Evolutionary conservation across 768 basidiomycete species (phyloP).

Genomic region (Psilocybe tampanensis): DNA sequence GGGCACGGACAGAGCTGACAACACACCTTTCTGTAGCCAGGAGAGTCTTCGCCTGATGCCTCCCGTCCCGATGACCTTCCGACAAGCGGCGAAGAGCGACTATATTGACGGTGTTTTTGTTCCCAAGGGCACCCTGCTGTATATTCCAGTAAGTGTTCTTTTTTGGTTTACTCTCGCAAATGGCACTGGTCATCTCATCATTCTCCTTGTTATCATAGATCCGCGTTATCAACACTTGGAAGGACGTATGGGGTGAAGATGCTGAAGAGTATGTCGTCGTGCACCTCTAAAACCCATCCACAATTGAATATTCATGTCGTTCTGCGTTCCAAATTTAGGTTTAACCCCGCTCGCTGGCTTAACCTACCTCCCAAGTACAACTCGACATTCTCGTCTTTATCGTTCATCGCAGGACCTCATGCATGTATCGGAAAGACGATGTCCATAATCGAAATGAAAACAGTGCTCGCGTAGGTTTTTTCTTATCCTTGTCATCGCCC

Average conservation of each 20-base stretch:
- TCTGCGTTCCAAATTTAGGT: constrained; percentile 32
- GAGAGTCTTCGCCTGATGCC: constrained; percentile 43
- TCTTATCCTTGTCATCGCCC: neutral
- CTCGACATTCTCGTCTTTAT: constrained; percentile 37
- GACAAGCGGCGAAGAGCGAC: constrained; percentile 38
- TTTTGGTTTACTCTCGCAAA: too few species aligned
- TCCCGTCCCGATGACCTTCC: constrained; percentile 41
- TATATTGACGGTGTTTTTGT: constrained; percentile 44
- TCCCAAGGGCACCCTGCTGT: constrained; percentile 45
- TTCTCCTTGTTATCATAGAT: constrained; percentile 32
- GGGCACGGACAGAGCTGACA: too few species aligned
- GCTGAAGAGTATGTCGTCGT: constrained; percentile 42
- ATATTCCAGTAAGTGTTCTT: constrained; percentile 39
- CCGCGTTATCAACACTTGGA: constrained; percentile 52
- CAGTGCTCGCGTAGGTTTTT: constrained; percentile 39
- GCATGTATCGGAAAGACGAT: constrained; percentile 51
- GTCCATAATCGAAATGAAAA: constrained; percentile 51
- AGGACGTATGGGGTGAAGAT: constrained; percentile 51
- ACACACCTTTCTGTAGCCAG: too few species aligned
- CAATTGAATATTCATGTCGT: neutral
- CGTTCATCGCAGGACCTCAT: constrained; percentile 48
- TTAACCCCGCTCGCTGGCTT: constrained; percentile 50
- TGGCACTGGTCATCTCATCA: too few species aligned
- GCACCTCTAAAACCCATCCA: neutral
- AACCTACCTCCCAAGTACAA: constrained; percentile 38